phyloP scores from a whole-genome alignment of 495 filamentous ascomycete species.

The Aspergillus saccharolyticus region DNA sequence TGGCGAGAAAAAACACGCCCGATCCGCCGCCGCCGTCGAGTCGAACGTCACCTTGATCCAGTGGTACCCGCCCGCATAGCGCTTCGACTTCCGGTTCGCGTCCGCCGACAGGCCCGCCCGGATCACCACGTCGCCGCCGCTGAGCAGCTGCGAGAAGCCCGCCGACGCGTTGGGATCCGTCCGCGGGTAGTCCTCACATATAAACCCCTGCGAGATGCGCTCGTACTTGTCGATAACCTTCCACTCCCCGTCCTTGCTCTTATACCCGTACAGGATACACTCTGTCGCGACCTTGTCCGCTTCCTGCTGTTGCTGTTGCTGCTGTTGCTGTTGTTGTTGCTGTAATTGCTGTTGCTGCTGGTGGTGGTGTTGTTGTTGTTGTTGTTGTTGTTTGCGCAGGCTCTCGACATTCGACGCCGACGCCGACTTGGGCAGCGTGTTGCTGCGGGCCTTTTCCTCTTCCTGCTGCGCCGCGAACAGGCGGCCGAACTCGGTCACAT shows the following conservation, averaged over 20 bases:
- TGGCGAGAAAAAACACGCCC: constrained; percentile 69
- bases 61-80: constrained; percentile 69
- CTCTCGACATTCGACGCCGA: constrained; percentile 41
- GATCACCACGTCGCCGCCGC: constrained; percentile 58
- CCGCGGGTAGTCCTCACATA: constrained; percentile 87
- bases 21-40: constrained; percentile 69
- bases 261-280: constrained; percentile 79
- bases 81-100: constrained; percentile 70
- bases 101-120: constrained; percentile 56
- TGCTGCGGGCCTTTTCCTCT: constrained; percentile 31
- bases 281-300: constrained; percentile 66
- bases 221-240: constrained; percentile 83
- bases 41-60: constrained; percentile 96
- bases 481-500: constrained; percentile 47
- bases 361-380: too few relatives aligned
- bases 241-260: constrained; percentile 64
- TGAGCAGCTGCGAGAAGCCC: constrained; percentile 54
- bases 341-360: constrained; percentile 23
- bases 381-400: constrained; percentile 25
- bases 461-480: constrained; percentile 43
- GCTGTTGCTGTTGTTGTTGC: constrained; percentile 9
- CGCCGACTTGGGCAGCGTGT: constrained; percentile 37
- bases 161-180: constrained; percentile 45
- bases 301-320: background rate
- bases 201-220: constrained; percentile 62